Evolutionary conservation across 2,329 filamentous ascomycete species (phyloP), one percentile per base, ranked within the genome.

Genomic region (Ophiostoma ulmi): DNA sequence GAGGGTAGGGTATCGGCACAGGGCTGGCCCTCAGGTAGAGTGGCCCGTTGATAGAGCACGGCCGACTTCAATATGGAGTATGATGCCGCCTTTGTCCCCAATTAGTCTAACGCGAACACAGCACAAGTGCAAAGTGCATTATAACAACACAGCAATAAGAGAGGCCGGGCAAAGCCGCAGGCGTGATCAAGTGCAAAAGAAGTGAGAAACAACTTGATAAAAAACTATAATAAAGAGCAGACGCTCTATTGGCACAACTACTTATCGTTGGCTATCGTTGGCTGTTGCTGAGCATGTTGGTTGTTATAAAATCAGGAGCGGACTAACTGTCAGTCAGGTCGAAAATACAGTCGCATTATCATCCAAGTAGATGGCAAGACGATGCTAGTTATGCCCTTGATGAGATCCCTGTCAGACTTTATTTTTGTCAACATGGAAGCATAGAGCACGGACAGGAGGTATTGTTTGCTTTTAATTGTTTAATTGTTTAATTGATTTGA

Each of bases 1-100:
- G 48, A 55, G 48, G 48, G 48, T 55, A 55, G 48, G 48, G 48
- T 55, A 55, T n/a, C n/a, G 48, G 48, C 48, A 55, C 17, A 55
- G 48, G 48, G 48, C 13, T 14, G 20, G 41, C 6, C 20, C 48
- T 55, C 48, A 55, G 7, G 48, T n/a, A 22, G 48, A 55, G 20
- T 22, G 10, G 13, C 11, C 44, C 13, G 52, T 10, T 22, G 22
- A 26, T 58, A 58, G 52, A 22, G 52, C 52, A 58, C n/a, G 52
- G 52, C n/a, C 52, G 22, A 26, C 8, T 58, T n/a, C 17, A 48
- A 26, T 58, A 58, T 58, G 8, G n/a, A 58, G 22, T 26, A 5
- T 58, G 22, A 58, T 58, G 52, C 52, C 52, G 22, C 13, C 52
- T 58, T 48, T 31, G 26, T 48, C 39, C 39, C 39, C 39, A 44